Evolutionary conservation across 2,329 filamentous ascomycete genomes (phyloP).

Genomic region (Cladophialophora exuberans): DNA sequence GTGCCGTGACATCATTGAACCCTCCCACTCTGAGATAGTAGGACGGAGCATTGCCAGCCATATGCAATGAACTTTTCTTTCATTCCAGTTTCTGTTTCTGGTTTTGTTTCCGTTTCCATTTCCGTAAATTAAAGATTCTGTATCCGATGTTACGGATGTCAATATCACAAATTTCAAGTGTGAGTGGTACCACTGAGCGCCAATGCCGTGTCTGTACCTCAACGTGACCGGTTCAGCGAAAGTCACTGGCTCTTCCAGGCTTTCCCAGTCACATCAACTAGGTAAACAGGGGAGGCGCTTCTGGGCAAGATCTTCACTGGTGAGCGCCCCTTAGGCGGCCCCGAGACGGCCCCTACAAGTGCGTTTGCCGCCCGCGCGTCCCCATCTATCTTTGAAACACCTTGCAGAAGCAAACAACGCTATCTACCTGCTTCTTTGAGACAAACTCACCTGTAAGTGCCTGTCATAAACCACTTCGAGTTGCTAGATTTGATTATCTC

Average conservation of each 20-base stretch:
- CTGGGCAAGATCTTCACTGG: background rate
- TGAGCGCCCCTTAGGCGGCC: constrained; percentile 3
- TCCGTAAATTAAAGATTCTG: background rate
- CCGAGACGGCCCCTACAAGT: no score
- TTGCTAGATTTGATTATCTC: no score
- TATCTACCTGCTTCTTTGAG: background rate
- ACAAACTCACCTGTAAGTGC: no score
- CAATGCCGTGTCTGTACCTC: background rate
- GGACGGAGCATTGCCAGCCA: background rate
- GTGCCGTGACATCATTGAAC: background rate
- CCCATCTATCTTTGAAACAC: background rate
- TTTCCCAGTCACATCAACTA: constrained; percentile 6
- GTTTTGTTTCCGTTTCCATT: background rate
- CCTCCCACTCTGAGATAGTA: background rate
- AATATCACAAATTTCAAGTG: background rate
- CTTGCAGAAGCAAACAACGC: constrained; percentile 1
- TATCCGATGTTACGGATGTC: background rate
- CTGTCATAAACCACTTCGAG: no score
- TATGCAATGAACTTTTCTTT: background rate
- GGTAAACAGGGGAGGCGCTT: background rate
- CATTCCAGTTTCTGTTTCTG: background rate
- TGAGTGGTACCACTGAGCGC: background rate
- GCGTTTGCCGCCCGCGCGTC: no score
- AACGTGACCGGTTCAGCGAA: constrained; percentile 2
- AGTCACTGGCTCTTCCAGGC: background rate